Base-by-base conservation (phyloP, 176 grass and related monocot species). In the Eragrostis curvula region DNA sequence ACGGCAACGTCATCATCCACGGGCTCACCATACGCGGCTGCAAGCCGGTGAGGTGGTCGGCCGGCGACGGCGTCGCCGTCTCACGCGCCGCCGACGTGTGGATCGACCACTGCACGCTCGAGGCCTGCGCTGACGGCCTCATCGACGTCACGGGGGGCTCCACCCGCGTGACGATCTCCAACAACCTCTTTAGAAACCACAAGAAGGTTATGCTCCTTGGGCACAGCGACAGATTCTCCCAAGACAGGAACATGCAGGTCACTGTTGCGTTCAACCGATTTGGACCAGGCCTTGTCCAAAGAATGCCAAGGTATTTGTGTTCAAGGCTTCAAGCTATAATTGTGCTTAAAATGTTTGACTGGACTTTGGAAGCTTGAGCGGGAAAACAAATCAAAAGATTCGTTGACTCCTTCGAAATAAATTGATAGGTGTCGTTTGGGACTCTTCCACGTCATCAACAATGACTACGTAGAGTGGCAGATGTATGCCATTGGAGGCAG, bases 181-280 rank as follows among this genome's bases (percentile, higher is more conserved):
- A 97, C 45, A 45, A 85, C 75, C 94, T 94, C 47, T 89, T 97
- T 63, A 92, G 91, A 16, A 66, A 27, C n/a, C 94, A 97, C 79
- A 71, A 94, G 17, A 86, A 97, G 51, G 91, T 92, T 23, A 81
- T 97, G 87, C 75, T 97, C n/a, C 91, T 97, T 51, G 94, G 94
- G 6, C 91, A 91, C 24, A 86, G 87, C 84, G 78, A 97, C 85
- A 8, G 42, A 7, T 40, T 63, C 47, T 7, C 29, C 16, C 49
- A 84, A 29, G 91, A 97, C 82, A 36, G 27, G 16, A 66, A 44
- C 13, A 97, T 94, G 94, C 94, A 97, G 87, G 14, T 91, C 8
- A 97, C 94, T 1, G 80, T 97, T 1, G 94, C 94, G 0, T 97
- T 92, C 89, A 97, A 97, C 87, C 94, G 94, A 55, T 97, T 97